Evolutionary conservation across 352 stramenopile genomes (phyloP).

Genomic region (Pythium brassicae): DNA sequence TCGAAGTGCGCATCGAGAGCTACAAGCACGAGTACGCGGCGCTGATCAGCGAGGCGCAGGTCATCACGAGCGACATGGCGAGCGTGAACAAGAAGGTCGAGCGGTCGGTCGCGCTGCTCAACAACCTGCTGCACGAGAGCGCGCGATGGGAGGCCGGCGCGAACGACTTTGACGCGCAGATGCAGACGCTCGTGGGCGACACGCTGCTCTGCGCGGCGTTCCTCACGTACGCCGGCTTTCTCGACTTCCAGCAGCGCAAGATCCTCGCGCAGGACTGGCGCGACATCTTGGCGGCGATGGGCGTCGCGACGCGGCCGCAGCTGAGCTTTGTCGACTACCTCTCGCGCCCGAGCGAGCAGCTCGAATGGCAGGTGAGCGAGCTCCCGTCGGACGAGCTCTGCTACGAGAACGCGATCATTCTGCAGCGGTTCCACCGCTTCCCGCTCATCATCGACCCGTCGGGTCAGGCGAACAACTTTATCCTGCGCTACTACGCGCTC

Average conservation of each 20-base stretch:
- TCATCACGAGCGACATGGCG: slow-evolving; percentile 98
- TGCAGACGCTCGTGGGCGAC: slow-evolving; percentile 97
- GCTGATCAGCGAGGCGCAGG: slow-evolving; percentile 97
- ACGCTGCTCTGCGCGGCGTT: slow-evolving; percentile 95
- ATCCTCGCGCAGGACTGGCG: slow-evolving; percentile 95
- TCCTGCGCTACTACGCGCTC: slow-evolving; percentile 96
- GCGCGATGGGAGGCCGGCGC: slow-evolving; percentile 97
- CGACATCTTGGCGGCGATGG: slow-evolving; percentile 92
- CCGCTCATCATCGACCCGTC: slow-evolving; percentile 99
- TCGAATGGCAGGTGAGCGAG: slow-evolving; percentile 94
- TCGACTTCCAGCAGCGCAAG: slow-evolving; percentile 96
- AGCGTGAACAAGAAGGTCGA: slow-evolving; percentile 96
- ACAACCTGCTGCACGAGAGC: slow-evolving; percentile 97
- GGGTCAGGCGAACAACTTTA: slow-evolving; percentile 96
- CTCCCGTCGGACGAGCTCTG: slow-evolving; percentile 97
- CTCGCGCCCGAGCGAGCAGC: slow-evolving; percentile 91
- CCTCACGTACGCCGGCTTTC: slow-evolving; percentile 98
- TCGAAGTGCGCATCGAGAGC: slow-evolving; percentile 95
- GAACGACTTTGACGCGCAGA: slow-evolving; percentile 96
- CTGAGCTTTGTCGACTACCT: slow-evolving; percentile 96
- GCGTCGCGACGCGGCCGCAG: slow-evolving; percentile 77
- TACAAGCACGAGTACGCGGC: slow-evolving; percentile 99
- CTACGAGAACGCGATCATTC: slow-evolving; percentile 99
- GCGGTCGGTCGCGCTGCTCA: slow-evolving; percentile 96
- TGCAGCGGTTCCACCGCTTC: slow-evolving; percentile 97